These are phyloP conservation scores for Candida gorgasii DNA, from an alignment of 805 yeast species.

Conservation along the genomic window DNA sequence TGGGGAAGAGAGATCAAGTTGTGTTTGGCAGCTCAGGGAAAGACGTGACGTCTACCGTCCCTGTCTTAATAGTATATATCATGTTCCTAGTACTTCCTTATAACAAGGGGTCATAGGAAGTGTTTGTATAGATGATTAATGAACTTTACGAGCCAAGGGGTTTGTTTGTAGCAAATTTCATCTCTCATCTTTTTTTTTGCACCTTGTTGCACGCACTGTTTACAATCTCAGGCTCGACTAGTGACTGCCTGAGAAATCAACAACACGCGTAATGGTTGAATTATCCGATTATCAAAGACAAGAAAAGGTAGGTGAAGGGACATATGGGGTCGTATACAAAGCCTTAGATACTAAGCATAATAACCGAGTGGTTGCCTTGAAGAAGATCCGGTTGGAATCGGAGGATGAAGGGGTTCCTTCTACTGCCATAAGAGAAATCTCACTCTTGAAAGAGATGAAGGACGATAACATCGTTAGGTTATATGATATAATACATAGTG, in stretches of 20 bases:
- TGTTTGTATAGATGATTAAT: conserved; percentile 8
- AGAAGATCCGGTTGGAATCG: conserved; percentile 91
- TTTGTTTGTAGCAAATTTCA: neutral
- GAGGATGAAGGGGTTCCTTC: conserved; percentile 99
- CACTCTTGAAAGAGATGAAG: conserved; percentile 87
- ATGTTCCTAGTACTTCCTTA: too few relatives aligned
- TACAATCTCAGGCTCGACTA: neutral
- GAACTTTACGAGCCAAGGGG: neutral
- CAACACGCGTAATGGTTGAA: conserved; percentile 62
- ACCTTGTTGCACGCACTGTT: neutral
- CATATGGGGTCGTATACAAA: conserved; percentile 97
- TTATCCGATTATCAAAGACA: conserved; percentile 88
- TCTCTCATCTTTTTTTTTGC: too few relatives aligned
- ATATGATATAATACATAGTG: conserved; percentile 93
- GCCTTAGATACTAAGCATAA: conserved; percentile 88
- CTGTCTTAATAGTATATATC: too few relatives aligned
- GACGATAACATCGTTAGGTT: conserved; percentile 92
- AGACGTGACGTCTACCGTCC: neutral
- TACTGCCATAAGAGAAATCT: conserved; percentile 95
- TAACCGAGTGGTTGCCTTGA: conserved; percentile 92
- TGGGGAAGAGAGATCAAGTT: conserved; percentile 91
- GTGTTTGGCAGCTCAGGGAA: conserved; percentile 66
- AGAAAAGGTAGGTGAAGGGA: conserved; percentile 97
- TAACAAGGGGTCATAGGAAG: too few relatives aligned
- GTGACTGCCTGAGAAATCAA: neutral